These are phyloP conservation scores for Saprolegnia parasitica DNA, from an alignment of 352 stramenopile genomes.

Conservation along the genomic window DNA sequence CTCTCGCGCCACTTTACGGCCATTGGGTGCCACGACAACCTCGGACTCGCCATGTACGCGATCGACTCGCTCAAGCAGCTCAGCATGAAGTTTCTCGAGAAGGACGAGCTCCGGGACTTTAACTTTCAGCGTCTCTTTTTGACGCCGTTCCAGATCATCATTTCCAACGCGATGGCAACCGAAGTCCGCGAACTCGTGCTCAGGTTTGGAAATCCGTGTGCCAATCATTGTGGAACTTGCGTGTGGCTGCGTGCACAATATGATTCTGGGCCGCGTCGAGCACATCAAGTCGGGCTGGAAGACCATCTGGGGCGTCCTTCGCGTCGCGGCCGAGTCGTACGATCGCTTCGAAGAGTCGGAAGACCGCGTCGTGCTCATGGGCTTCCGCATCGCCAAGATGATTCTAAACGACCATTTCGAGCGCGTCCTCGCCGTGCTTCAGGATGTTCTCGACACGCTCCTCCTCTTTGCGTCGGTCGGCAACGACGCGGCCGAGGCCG, in stretches of 20 bases:
- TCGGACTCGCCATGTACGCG: constrained; percentile 97
- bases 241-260: constrained; percentile 77
- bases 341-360: constrained; percentile 46
- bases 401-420: constrained; percentile 75
- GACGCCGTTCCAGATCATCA: constrained; percentile 95
- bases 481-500: constrained; percentile 31
- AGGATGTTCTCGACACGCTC: constrained; percentile 37
- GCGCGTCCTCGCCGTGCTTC: constrained; percentile 41
- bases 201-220: constrained; percentile 31
- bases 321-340: constrained; percentile 82
- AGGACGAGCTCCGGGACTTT: constrained; percentile 97
- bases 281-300: constrained; percentile 93
- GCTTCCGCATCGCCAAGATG: constrained; percentile 82
- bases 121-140: constrained; percentile 99
- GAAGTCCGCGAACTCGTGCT: constrained; percentile 90
- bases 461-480: constrained; percentile 30
- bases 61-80: constrained; percentile 99
- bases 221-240: too few species aligned
- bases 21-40: constrained; percentile 95
- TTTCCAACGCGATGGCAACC: constrained; percentile 70
- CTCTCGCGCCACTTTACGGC: constrained; percentile 97
- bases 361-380: constrained; percentile 78
- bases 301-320: constrained; percentile 90
- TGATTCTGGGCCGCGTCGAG: constrained; percentile 81
- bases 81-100: constrained; percentile 99